Evolutionary conservation across 2,329 filamentous ascomycete species (phyloP).

Genomic region (Colletotrichum cereale): DNA sequence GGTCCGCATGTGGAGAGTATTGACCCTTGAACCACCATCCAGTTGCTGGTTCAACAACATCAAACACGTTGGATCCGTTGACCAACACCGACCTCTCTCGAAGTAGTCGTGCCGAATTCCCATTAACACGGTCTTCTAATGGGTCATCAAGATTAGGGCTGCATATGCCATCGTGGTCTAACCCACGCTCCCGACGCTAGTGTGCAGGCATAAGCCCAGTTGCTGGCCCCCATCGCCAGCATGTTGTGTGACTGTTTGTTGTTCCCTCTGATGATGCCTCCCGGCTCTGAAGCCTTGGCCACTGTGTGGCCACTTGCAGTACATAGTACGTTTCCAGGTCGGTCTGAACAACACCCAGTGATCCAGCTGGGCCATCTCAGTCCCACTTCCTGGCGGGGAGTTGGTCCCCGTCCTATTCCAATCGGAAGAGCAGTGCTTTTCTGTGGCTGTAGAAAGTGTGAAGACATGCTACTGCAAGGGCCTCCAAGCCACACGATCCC

Average conservation of each 20-base stretch:
- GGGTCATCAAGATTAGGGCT: conserved; percentile 35
- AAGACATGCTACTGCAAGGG: not conserved
- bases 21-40: not conserved
- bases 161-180: conserved; percentile 38
- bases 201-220: conserved; percentile 35
- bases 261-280: not conserved
- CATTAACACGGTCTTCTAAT: conserved; percentile 26
- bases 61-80: conserved; percentile 15
- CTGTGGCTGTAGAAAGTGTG: not conserved
- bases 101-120: conserved; percentile 20
- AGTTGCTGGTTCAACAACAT: conserved; percentile 1
- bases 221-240: conserved; percentile 14
- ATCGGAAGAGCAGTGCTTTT: not conserved
- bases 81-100: conserved; percentile 28
- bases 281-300: not conserved
- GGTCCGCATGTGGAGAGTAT: conserved; percentile 6
- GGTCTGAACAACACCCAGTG: too few relatives aligned
- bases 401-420: not conserved
- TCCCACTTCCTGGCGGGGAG: not conserved
- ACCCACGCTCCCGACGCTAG: conserved; percentile 36
- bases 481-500: not conserved
- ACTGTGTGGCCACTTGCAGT: not conserved
- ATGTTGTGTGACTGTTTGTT: conserved; percentile 21
- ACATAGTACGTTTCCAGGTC: not conserved
- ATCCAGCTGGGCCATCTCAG: not conserved